Percentiles rank a stretch among this genome's conserved stretches.
Evolutionary conservation across 2,329 filamentous ascomycete genomes (phyloP).

Genomic region (Curvularia verruculosa): DNA sequence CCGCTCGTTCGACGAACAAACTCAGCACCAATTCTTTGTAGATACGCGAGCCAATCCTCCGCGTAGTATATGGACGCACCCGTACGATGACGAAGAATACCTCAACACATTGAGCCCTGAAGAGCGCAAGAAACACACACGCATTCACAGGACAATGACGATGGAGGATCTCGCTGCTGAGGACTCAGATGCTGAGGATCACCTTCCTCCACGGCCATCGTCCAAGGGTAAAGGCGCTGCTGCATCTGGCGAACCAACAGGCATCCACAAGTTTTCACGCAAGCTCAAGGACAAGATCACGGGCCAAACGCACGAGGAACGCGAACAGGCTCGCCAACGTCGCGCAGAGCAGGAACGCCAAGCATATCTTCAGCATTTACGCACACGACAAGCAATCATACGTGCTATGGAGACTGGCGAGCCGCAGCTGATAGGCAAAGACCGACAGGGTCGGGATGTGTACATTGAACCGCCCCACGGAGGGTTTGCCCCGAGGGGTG

Average conservation of each 20-base stretch:
- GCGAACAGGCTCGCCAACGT: conserved; percentile 53
- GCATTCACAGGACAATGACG: conserved; percentile 46
- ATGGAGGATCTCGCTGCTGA: conserved; percentile 56
- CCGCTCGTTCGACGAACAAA: conserved; percentile 60
- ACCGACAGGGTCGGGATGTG: conserved; percentile 61
- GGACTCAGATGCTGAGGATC: conserved; percentile 41
- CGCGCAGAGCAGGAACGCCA: conserved; percentile 59
- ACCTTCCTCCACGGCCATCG: conserved; percentile 19
- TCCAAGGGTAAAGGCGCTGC: conserved; percentile 12
- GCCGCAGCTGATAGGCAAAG: conserved; percentile 62
- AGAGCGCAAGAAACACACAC: conserved; percentile 57
- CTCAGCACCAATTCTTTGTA: conserved; percentile 67
- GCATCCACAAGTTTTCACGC: conserved; percentile 57
- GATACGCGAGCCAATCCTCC: conserved; percentile 62
- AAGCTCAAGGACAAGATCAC: conserved; percentile 67
- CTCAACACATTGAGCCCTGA: conserved; percentile 55
- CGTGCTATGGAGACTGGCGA: conserved; percentile 60
- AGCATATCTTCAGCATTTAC: conserved; percentile 60
- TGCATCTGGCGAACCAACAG: conserved; percentile 32
- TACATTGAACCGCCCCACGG: conserved; percentile 63
- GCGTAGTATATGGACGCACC: conserved; percentile 66
- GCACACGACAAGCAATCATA: conserved; percentile 58
- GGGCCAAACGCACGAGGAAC: conserved; percentile 61
- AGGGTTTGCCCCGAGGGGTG: conserved; percentile 31
- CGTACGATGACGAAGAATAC: conserved; percentile 64